Evolutionary conservation across 495 filamentous ascomycete species (phyloP).

Genomic region (Lepraria neglecta): DNA sequence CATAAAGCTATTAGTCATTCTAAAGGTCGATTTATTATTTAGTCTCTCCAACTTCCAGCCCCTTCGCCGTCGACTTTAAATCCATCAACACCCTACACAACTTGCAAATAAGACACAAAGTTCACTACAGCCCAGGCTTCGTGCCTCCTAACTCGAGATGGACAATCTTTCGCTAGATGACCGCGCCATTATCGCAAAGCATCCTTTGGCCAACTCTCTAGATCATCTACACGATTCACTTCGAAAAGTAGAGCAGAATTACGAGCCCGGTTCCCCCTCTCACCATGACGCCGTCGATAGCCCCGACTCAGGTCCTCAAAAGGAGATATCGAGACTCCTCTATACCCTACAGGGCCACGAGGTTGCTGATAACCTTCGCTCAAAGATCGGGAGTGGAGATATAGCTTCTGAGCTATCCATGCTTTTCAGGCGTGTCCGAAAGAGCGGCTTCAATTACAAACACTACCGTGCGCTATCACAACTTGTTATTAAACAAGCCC

Average conservation of each 20-base stretch:
- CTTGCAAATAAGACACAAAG: too few species aligned
- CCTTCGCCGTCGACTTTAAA: too few species aligned
- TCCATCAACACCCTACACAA: too few species aligned
- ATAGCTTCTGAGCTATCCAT: too few species aligned
- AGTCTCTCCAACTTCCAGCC: too few species aligned
- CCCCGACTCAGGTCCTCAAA: neutral
- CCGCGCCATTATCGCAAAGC: conserved; percentile 12
- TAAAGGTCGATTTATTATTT: too few species aligned
- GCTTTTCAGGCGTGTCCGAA: conserved; percentile 4
- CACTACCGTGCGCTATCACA: conserved; percentile 20
- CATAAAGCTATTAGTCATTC: too few species aligned
- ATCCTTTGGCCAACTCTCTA: conserved; percentile 21
- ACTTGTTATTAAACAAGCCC: conserved; percentile 14
- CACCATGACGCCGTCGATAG: neutral
- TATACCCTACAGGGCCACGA: neutral
- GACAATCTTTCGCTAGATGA: too few species aligned
- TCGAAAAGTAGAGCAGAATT: conserved; percentile 23
- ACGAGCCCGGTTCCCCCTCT: conserved; percentile 12
- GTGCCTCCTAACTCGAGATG: too few species aligned
- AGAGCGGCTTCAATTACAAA: conserved; percentile 12
- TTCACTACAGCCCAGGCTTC: too few species aligned
- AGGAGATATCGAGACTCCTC: neutral
- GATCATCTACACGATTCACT: conserved; percentile 21
- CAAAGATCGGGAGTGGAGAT: too few species aligned
- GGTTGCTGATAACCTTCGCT: neutral